Evolutionary conservation across 1,284 basidiomycete genomes (phyloP).

Genomic region (Fistulinella staudtii): DNA sequence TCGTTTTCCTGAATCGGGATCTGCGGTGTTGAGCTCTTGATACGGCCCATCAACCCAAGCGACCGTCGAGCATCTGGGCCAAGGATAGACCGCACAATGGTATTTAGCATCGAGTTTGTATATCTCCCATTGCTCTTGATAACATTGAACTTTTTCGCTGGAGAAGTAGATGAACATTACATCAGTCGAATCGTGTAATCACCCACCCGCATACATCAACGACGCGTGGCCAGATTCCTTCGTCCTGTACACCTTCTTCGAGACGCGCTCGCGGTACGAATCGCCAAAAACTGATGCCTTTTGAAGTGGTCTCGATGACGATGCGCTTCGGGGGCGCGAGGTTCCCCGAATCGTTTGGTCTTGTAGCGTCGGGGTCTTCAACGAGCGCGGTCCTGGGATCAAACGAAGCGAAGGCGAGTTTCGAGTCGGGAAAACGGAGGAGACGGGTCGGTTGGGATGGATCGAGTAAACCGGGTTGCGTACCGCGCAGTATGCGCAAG

Average conservation of each 20-base stretch:
- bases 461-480: constrained; percentile 57
- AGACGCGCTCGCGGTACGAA: constrained; percentile 66
- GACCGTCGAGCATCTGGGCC: constrained; percentile 43
- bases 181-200: constrained; percentile 2
- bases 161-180: constrained; percentile 7
- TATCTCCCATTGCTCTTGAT: constrained; percentile 78
- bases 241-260: constrained; percentile 53
- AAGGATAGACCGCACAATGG: constrained; percentile 52
- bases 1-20: constrained; percentile 25
- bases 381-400: constrained; percentile 61
- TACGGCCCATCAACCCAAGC: constrained; percentile 25
- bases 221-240: constrained; percentile 65
- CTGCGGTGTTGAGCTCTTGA: constrained; percentile 7
- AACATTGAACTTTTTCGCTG: constrained; percentile 49
- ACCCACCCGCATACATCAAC: constrained; percentile 66
- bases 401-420: constrained; percentile 62
- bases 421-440: constrained; percentile 50
- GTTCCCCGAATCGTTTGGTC: constrained; percentile 44
- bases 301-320: constrained; percentile 59
- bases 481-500: constrained; percentile 21
- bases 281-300: constrained; percentile 58
- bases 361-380: constrained; percentile 33
- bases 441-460: constrained; percentile 54
- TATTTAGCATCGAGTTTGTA: constrained; percentile 73
- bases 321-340: constrained; percentile 59